Conservation (phyloP, 1,284 basidiomycete species). For the Pholiota adiposa region DNA sequence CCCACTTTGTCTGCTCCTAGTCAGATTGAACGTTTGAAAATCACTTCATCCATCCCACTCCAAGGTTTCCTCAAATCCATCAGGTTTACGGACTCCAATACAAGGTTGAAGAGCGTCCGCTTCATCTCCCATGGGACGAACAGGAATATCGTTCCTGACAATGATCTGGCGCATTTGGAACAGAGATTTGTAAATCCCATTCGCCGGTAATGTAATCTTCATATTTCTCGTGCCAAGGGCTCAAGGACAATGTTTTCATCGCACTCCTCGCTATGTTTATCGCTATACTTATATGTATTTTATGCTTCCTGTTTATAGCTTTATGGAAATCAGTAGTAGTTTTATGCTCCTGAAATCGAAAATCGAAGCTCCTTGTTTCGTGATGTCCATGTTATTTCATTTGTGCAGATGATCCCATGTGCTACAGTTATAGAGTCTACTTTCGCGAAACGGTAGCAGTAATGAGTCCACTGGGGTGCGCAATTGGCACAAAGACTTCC, state of each 20-base stretch:
- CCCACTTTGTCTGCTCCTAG: background rate
- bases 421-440: background rate
- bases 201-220: background rate
- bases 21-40: background rate
- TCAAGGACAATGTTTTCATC: too few relatives aligned
- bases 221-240: too few relatives aligned
- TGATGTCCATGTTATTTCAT: too few relatives aligned
- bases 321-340: too few relatives aligned
- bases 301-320: too few relatives aligned
- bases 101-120: background rate
- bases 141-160: background rate
- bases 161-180: background rate
- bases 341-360: too few relatives aligned
- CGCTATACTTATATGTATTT: too few relatives aligned
- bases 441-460: constrained; percentile 27
- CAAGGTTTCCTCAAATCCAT: background rate
- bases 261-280: too few relatives aligned
- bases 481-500: constrained; percentile 27
- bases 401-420: background rate
- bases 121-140: background rate
- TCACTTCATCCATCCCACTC: background rate
- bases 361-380: too few relatives aligned
- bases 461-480: constrained; percentile 28
- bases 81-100: background rate
- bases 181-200: background rate